Evolutionary conservation across 805 yeast genomes (phyloP), one percentile per base, ranked within the genome.

Genomic region (Hanseniaspora jakobsenii): DNA sequence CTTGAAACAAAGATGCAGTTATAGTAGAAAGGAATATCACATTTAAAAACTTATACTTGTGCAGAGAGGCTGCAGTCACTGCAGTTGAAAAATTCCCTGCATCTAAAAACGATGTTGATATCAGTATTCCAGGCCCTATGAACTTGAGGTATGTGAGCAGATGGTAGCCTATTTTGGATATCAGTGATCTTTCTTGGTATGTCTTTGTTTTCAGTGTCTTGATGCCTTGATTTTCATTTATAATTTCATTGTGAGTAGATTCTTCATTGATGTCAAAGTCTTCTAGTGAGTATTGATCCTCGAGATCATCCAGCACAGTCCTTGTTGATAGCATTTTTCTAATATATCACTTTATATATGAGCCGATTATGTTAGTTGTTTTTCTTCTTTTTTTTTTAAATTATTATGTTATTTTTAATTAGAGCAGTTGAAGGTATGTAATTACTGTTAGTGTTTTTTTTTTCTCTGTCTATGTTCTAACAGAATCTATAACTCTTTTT

Each of bases 11-110:
- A 4, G 87, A 81, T 2, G 97, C 97, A 65, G 89, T 71, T 30
- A 87, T 62, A 54, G 87, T 89, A 5, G 94, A 78, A 21, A 87
- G 62, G 28, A 86, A 64, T 16, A 89, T 73, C 18, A 87, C 77
- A 58, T 86, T 87, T 24, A 89, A 61, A 27, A 87, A 66, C 48
- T 81, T 78, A 59, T 79, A 89, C 52, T 79, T 75, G 59, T 81
- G 84, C 22, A 83, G 79, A 26, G 94, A 80, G n/a, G 94, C 94
- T 1, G 93, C 91, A 7, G 91, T 82, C 12, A 89, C 95, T 8
- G 91, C 94, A 1, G 96, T 84, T 30, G 95, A 81, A 62, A 87
- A 89, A 63, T 91, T 89, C 4, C 98, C 98, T 0, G 98, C 97
- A 55, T 89, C 97, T 85, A 91, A 84, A 60, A 87, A 91, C 0